Conservation (phyloP, 2,329 filamentous ascomycete genomes). For the Elsinoe fawcettii region DNA sequence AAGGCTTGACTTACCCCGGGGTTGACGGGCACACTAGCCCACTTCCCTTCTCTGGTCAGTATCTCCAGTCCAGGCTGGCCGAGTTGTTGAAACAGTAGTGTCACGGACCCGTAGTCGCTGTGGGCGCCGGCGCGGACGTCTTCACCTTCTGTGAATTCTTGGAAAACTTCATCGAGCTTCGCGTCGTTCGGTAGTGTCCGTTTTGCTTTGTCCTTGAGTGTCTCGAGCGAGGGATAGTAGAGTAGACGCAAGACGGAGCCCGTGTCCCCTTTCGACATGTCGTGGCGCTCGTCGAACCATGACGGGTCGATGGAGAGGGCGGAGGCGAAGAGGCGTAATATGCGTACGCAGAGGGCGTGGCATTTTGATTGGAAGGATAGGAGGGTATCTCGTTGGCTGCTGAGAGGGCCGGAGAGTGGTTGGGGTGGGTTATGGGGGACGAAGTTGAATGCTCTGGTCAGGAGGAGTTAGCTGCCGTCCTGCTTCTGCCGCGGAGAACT, state of each 20-base stretch:
- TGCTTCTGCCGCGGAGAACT: background rate
- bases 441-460: conserved; percentile 78
- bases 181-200: background rate
- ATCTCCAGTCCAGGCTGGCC: conserved; percentile 85
- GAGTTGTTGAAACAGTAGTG: conserved; percentile 71
- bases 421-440: conserved; percentile 59
- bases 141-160: conserved; percentile 31
- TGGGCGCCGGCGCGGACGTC: conserved; percentile 87
- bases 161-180: conserved; percentile 19
- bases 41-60: conserved; percentile 45
- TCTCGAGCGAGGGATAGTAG: conserved; percentile 30
- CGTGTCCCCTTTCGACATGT: conserved; percentile 41
- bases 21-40: conserved; percentile 39
- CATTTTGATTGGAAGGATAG: conserved; percentile 62
- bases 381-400: conserved; percentile 53
- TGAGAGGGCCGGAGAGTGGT: conserved; percentile 61
- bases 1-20: conserved; percentile 21
- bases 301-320: conserved; percentile 52
- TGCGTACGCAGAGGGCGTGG: conserved; percentile 60
- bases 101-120: conserved; percentile 70
- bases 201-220: conserved; percentile 28
- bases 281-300: conserved; percentile 58
- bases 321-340: conserved; percentile 69
- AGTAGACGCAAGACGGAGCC: conserved; percentile 50
- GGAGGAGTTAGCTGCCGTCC: background rate